Evolutionary conservation across 352 stramenopile genomes (phyloP).

Genomic region (Globisporangium recalcitrans): DNA sequence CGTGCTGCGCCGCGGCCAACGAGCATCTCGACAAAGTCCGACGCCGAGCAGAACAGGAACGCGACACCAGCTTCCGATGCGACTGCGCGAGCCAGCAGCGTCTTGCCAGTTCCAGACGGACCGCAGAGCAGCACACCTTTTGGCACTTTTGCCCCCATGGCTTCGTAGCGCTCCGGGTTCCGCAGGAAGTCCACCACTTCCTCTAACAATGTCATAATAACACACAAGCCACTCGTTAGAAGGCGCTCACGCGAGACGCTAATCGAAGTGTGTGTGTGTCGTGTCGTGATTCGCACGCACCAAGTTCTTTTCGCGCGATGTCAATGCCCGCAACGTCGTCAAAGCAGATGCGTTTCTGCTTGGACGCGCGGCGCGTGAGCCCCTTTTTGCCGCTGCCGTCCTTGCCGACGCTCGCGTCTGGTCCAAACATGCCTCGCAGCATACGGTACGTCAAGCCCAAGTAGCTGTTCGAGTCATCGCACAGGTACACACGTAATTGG

Average conservation of each 20-base stretch:
- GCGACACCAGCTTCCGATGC: constrained; percentile 91
- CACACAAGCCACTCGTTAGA: constrained; percentile 5
- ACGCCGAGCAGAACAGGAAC: constrained; percentile 94
- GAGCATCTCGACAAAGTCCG: constrained; percentile 98
- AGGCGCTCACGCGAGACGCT: neutral
- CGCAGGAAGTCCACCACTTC: constrained; percentile 95
- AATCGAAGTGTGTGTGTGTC: neutral
- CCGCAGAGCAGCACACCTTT: constrained; percentile 92
- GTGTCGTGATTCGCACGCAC: constrained; percentile 15
- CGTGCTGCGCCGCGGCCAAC: constrained; percentile 91
- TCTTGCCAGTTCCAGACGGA: constrained; percentile 94
- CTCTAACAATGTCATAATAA: constrained; percentile 32
- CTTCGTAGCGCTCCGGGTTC: constrained; percentile 87
- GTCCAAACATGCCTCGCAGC: constrained; percentile 59
- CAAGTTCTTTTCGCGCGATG: constrained; percentile 89
- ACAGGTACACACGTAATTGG: neutral
- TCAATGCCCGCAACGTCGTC: constrained; percentile 93
- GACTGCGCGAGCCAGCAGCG: constrained; percentile 89
- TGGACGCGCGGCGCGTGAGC: constrained; percentile 25
- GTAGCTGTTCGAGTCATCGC: constrained; percentile 36
- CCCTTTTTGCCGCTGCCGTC: constrained; percentile 54
- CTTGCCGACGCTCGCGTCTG: constrained; percentile 50
- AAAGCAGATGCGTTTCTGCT: constrained; percentile 68
- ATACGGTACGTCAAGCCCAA: constrained; percentile 82
- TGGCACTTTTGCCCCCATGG: constrained; percentile 91